Base-by-base conservation (phyloP, 2,329 filamentous ascomycete species). In the Fusarium decemcellulare region DNA sequence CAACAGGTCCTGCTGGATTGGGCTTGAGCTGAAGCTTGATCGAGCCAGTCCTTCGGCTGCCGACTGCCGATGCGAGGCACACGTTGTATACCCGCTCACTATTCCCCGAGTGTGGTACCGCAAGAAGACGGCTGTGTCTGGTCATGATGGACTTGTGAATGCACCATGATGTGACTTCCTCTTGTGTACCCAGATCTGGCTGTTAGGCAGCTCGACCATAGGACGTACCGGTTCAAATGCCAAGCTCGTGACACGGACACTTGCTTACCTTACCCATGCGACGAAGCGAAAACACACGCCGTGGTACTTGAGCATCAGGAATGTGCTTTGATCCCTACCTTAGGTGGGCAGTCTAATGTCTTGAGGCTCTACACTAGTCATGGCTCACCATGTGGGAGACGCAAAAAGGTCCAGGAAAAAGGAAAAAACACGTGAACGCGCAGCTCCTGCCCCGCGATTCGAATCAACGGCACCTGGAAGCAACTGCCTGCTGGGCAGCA, bases 361-460 rank as follows among this genome's bases (percentile, higher is more conserved):
- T 18, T 18, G 30, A 69, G 44, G 50, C 39, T 55, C 40, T 46
- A 37, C 58, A 40, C 29, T 43, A 15, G 30, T 48, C 15, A 18
- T 34, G 14, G 51, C 56, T 56, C 40, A 66, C 50, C 42, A 43
- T 43, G 39, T 37, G n/a, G 30, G 43, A 18, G 44, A 55, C 11
- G 27, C 37, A 52, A 39, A 47, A 55, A 40, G 66, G 61, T 51
- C 53, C 53, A 46, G 30, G 44, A 65, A 58, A 27, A 50, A 58
- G 32, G 36, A 16, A 23, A 40, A 56, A 50, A 52, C 67, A 70
- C 63, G 56, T 62, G 63, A 68, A 55, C 18, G 43, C 27, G 37
- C n/a, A 63, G 58, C 63, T 52, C 23, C 27, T 60, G 70, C 70
- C 67, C 67, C 67, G 56, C 63, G 67, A 60, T 70, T 43, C 43